phyloP scores from a whole-genome alignment of 176 grass and related monocot species.

The Triticum monococcum region DNA sequence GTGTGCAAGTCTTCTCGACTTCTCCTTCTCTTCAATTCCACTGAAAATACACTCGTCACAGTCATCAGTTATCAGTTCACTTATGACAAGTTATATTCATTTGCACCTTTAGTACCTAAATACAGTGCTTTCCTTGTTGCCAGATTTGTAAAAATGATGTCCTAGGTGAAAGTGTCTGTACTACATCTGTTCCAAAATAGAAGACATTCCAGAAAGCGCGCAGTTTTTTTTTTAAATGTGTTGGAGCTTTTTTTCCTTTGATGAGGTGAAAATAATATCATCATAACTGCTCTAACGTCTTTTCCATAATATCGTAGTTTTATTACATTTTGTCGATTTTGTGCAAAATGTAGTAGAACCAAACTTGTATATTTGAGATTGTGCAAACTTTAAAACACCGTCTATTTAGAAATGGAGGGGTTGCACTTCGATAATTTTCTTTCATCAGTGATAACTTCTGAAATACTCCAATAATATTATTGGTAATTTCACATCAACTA shows the following conservation, averaged over 20 bases:
- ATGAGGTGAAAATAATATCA: background rate
- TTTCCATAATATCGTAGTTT: background rate
- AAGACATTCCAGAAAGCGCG: too few species aligned
- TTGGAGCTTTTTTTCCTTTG: background rate
- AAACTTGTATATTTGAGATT: background rate
- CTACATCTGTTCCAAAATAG: too few species aligned
- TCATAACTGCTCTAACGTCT: background rate
- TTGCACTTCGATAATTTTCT: background rate
- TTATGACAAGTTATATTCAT: background rate
- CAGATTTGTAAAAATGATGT: background rate
- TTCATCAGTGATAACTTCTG: background rate
- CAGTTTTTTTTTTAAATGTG: too few species aligned
- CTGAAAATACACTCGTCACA: background rate
- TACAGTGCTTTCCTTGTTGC: background rate
- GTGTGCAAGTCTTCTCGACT: too few species aligned
- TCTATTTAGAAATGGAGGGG: background rate
- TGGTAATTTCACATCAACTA: background rate
- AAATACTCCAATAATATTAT: background rate
- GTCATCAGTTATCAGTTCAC: background rate
- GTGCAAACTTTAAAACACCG: background rate
- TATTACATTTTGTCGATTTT: background rate
- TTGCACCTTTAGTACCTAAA: background rate
- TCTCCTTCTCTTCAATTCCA: too few species aligned
- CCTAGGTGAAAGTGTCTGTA: background rate
- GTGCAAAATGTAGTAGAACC: background rate